Conservation (phyloP, 2,329 filamentous ascomycete genomes). For the Botrytis fabae region DNA sequence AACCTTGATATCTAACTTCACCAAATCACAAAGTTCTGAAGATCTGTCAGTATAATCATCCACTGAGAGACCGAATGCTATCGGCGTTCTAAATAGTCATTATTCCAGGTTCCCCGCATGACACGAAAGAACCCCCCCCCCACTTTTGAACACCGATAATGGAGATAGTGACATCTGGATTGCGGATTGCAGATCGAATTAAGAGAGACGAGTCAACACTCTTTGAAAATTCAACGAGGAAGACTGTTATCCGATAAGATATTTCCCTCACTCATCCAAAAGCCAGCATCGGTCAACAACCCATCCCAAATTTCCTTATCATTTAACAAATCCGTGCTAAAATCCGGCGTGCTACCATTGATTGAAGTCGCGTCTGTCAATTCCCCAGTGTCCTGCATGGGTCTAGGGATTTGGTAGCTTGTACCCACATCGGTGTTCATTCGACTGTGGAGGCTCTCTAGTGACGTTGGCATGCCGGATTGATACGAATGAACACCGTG, state of each 20-base stretch:
- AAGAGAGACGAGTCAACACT: not conserved
- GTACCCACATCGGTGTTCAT: not conserved
- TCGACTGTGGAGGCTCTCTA: not conserved
- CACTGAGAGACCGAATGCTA: not conserved
- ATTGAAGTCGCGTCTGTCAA: not conserved
- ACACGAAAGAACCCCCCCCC: not conserved
- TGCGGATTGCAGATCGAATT: not conserved
- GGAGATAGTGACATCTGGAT: not conserved
- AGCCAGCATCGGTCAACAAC: slow-evolving; percentile 39
- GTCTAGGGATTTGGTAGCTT: not conserved
- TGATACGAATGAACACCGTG: not conserved
- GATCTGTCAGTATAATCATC: not conserved
- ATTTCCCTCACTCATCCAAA: slow-evolving; percentile 37
- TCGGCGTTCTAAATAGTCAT: slow-evolving; percentile 13
- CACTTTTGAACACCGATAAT: slow-evolving; percentile 8
- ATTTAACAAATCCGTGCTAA: slow-evolving; percentile 22
- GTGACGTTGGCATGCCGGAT: too few relatives aligned
- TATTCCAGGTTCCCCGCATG: slow-evolving; percentile 2
- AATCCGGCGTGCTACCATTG: not conserved
- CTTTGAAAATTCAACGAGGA: not conserved
- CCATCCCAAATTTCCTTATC: slow-evolving; percentile 39
- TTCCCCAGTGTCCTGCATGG: not conserved
- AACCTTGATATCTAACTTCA: not conserved
- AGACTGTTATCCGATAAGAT: slow-evolving; percentile 24
- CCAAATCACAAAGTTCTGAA: too few relatives aligned